Evolutionary conservation across 2,329 filamentous ascomycete genomes (phyloP).

Genomic region (Claviceps spartinae): DNA sequence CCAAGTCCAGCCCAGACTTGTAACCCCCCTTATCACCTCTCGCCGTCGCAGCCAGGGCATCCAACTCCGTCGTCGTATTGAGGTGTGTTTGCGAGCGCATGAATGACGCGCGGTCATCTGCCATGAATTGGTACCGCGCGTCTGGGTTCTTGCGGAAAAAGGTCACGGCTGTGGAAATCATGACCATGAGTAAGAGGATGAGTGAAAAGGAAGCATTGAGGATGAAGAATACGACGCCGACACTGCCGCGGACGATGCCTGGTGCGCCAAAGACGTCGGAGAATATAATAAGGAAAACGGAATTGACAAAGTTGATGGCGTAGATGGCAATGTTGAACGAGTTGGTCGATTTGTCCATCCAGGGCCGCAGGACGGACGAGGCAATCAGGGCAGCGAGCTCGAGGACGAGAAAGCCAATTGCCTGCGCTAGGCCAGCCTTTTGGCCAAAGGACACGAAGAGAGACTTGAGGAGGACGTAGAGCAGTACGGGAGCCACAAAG

Average conservation of each 20-base stretch:
- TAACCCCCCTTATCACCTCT: constrained; percentile 48
- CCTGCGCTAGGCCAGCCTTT: constrained; percentile 55
- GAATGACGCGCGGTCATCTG: constrained; percentile 85
- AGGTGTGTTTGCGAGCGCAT: constrained; percentile 87
- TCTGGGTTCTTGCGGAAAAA: constrained; percentile 88
- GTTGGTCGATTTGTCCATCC: constrained; percentile 98
- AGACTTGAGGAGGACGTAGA: constrained; percentile 71
- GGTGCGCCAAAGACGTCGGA: constrained; percentile 74
- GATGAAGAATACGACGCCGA: constrained; percentile 81
- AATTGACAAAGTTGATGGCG: constrained; percentile 77
- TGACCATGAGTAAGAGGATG: constrained; percentile 67
- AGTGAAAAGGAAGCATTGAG: constrained; percentile 73
- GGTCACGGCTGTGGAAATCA: constrained; percentile 44
- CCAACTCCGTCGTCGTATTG: constrained; percentile 63
- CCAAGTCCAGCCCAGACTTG: constrained; percentile 24
- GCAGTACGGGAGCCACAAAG: constrained; percentile 69
- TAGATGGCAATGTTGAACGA: constrained; percentile 88
- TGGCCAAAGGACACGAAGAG: constrained; percentile 80
- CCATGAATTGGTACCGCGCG: constrained; percentile 87
- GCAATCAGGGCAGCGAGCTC: constrained; percentile 66
- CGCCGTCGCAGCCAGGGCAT: constrained; percentile 80
- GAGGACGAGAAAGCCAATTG: constrained; percentile 70
- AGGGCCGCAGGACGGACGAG: constrained; percentile 71
- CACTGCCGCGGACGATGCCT: constrained; percentile 66
- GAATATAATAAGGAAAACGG: constrained; percentile 78